Percentiles rank a stretch among this genome's conserved stretches.
These are phyloP conservation scores for Rhodotorula sp. DNA, from an alignment of 1,284 basidiomycete species.

Conservation along the genomic window DNA sequence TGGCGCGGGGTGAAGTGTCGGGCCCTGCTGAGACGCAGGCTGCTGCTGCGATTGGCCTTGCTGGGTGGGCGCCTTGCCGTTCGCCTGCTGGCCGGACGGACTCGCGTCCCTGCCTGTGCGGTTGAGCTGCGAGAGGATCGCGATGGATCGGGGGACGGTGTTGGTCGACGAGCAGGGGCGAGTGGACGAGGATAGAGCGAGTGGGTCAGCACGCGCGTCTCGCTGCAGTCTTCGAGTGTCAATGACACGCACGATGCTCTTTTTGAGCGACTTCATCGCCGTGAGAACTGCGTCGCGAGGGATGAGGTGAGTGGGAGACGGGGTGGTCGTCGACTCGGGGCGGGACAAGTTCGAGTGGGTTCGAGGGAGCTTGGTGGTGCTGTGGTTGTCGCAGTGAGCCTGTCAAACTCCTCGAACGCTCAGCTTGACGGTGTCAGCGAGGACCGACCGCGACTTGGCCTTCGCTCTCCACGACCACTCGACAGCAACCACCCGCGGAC, in stretches of 20 bases:
- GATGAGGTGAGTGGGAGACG: not conserved
- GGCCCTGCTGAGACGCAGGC: not conserved
- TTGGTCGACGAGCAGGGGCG: slow-evolving; percentile 5
- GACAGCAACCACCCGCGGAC: not conserved
- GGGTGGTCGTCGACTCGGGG: not conserved
- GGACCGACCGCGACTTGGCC: not conserved
- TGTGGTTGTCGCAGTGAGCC: not conserved
- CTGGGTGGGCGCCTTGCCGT: slow-evolving; percentile 12
- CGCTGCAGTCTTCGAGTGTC: not conserved
- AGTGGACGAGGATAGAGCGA: not conserved
- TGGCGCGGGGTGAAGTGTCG: not conserved
- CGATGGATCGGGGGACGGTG: slow-evolving; percentile 18
- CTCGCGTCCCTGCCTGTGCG: slow-evolving; percentile 20
- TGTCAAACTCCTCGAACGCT: too few species aligned
- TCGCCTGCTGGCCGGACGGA: slow-evolving; percentile 15
- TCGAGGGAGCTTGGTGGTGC: not conserved
- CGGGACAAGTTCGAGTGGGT: not conserved
- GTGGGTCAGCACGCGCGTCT: not conserved
- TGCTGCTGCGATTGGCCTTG: not conserved
- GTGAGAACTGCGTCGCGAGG: not conserved
- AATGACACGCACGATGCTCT: slow-evolving; percentile 18
- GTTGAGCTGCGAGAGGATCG: slow-evolving; percentile 23
- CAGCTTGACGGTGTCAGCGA: not conserved
- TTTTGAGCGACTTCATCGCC: slow-evolving; percentile 35
- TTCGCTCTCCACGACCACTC: not conserved